Evolutionary conservation across 2,329 filamentous ascomycete genomes (phyloP).

Genomic region (Trichoderma koningii): DNA sequence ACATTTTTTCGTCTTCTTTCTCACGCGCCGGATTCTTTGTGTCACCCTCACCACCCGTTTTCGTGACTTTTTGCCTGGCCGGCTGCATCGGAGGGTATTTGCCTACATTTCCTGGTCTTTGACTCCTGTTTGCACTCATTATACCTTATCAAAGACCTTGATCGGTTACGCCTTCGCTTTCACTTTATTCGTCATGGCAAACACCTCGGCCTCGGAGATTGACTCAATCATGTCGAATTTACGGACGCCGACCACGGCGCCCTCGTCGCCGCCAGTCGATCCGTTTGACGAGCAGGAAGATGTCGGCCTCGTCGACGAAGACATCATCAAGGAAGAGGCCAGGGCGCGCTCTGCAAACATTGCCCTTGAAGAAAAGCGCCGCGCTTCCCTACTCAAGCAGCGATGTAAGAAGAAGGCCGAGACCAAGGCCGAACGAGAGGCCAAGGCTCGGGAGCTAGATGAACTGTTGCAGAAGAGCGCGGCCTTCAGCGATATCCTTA

Average conservation of each 20-base stretch:
- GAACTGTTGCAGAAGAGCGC: slow-evolving; percentile 61
- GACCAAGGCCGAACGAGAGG: slow-evolving; percentile 56
- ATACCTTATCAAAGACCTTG: background rate
- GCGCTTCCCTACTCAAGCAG: slow-evolving; percentile 44
- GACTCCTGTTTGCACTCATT: background rate
- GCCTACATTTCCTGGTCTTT: background rate
- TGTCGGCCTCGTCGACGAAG: slow-evolving; percentile 33
- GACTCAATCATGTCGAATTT: slow-evolving; percentile 39
- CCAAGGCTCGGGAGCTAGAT: slow-evolving; percentile 61
- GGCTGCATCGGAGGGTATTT: slow-evolving; percentile 1
- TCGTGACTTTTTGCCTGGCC: slow-evolving; percentile 9
- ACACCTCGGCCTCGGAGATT: slow-evolving; percentile 37
- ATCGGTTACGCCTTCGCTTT: background rate
- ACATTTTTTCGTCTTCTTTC: background rate
- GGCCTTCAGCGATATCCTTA: slow-evolving; percentile 63
- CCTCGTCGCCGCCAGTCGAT: slow-evolving; percentile 42
- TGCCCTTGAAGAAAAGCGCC: slow-evolving; percentile 52
- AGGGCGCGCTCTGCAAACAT: slow-evolving; percentile 43
- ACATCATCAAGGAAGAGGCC: slow-evolving; percentile 43
- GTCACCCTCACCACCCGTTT: background rate
- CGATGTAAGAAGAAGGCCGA: slow-evolving; percentile 53
- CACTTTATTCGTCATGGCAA: slow-evolving; percentile 34
- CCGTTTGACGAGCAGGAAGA: slow-evolving; percentile 28
- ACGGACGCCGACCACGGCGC: slow-evolving; percentile 39
- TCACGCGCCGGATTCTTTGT: background rate